phyloP scores from a whole-genome alignment of 306 rosid species.

The Cucurbita ficifolia region DNA sequence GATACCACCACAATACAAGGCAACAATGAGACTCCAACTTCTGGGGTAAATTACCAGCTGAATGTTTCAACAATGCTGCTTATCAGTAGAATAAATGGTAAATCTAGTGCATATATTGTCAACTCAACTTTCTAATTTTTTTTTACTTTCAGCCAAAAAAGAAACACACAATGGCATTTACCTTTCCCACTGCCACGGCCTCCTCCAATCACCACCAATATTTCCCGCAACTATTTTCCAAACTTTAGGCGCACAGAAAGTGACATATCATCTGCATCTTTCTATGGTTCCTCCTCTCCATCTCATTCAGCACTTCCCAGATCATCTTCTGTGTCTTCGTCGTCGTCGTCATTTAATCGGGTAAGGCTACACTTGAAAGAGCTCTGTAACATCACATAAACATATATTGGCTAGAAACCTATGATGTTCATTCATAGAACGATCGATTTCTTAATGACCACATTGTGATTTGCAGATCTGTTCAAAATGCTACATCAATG shows the following conservation, averaged over 20 bases:
- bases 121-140: neutral
- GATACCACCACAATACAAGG: conserved; percentile 7
- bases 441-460: neutral
- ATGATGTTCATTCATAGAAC: neutral
- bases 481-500: neutral
- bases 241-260: neutral
- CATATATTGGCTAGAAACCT: neutral
- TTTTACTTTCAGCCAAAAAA: neutral
- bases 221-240: neutral
- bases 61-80: neutral
- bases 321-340: neutral
- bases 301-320: neutral
- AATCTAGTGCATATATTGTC: neutral
- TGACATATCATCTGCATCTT: neutral
- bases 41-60: neutral
- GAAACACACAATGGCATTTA: neutral
- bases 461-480: conserved; percentile 6
- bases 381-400: neutral
- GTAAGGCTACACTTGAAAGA: neutral
- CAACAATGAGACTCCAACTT: neutral
- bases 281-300: neutral
- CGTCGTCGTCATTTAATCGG: neutral
- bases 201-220: neutral
- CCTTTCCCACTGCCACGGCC: conserved; percentile 5
- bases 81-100: neutral